Evolutionary conservation across 192 early-diverging fungal species (phyloP).

Genomic region (Endogone sp.): DNA sequence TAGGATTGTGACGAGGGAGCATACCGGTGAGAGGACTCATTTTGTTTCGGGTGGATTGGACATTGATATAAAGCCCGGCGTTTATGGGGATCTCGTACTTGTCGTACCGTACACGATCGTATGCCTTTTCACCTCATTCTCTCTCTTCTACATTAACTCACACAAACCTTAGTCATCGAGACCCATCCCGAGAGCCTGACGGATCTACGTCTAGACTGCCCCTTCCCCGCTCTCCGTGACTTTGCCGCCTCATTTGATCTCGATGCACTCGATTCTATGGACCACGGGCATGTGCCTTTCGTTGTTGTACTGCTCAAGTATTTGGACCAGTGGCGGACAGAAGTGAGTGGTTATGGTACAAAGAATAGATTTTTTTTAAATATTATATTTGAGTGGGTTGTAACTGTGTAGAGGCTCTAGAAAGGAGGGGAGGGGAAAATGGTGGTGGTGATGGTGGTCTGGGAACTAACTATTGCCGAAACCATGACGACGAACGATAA

Average conservation of each 20-base stretch:
- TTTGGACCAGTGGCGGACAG: slow-evolving; percentile 67
- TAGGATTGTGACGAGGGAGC: slow-evolving; percentile 70
- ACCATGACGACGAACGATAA: neutral
- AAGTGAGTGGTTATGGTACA: slow-evolving; percentile 43
- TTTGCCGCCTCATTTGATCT: slow-evolving; percentile 71
- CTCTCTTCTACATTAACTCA: slow-evolving; percentile 12
- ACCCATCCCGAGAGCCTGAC: slow-evolving; percentile 73
- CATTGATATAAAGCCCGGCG: too few species aligned
- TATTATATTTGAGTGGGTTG: too few species aligned
- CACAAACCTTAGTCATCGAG: slow-evolving; percentile 70
- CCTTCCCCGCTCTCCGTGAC: slow-evolving; percentile 67
- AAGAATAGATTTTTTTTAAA: too few species aligned
- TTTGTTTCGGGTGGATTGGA: too few species aligned
- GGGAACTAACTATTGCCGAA: neutral
- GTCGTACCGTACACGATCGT: too few species aligned
- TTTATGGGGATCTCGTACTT: too few species aligned
- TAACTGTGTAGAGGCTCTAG: too few species aligned
- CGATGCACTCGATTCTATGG: slow-evolving; percentile 55
- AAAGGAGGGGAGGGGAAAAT: too few species aligned
- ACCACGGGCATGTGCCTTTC: slow-evolving; percentile 82
- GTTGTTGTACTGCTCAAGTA: slow-evolving; percentile 77
- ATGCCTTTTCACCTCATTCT: too few species aligned
- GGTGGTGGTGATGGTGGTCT: too few species aligned
- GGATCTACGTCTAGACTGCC: slow-evolving; percentile 81
- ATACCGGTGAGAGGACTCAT: slow-evolving; percentile 63